Evolutionary conservation across 2,329 filamentous ascomycete species (phyloP), one percentile per base, ranked within the genome.

Genomic region (Phaeosphaeriaceae sp.): DNA sequence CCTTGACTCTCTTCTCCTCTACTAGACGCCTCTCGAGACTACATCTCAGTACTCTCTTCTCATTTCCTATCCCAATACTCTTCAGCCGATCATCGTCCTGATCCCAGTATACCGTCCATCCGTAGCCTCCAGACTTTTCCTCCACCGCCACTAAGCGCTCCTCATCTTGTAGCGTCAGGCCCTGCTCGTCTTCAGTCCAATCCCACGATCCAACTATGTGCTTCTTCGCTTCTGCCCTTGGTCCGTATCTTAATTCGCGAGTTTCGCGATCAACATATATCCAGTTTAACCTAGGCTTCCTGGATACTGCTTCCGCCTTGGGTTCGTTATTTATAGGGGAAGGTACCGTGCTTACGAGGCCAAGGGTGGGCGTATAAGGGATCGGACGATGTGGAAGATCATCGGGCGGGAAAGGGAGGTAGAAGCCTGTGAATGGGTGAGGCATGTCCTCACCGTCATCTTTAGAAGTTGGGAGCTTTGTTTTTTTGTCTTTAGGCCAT

Each of bases 141-240:
- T 85, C 78, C 1, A 85, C 79, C 1, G 80, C 83, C 4, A 84
- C 77, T 41, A 85, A 81, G 18, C 78, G 78, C 60, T 85, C 81
- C 61, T 78, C 80, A 0, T 75, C 80, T 46, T 84, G 78, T 12
- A 85, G 72, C 18, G 75, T 82, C 20, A 86, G 59, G n/a, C 77
- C 70, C 37, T 68, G 60, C 39, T 79, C 76, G 54, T 88, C 83
- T 26, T 85, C 81, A 1, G 83, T 90, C 86, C 90, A 95, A 62
- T 90, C 87, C 87, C 89, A 96, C 2, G 88, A 87, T 17, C 90
- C 91, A 42, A 92, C 83, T 50, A 87, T 76, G 71, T 96, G 88
- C 23, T 80, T 83, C 40, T 86, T 77, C 30, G 88, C 90, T 56
- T 89, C 86, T 35, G 83, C 84, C n/a, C 89, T 83, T 7, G 86